A percentile compares a stretch with the other conserved stretches of the same genome.
Conservation (phyloP, 306 rosid genomes). For the Vigna unguiculata region DNA sequence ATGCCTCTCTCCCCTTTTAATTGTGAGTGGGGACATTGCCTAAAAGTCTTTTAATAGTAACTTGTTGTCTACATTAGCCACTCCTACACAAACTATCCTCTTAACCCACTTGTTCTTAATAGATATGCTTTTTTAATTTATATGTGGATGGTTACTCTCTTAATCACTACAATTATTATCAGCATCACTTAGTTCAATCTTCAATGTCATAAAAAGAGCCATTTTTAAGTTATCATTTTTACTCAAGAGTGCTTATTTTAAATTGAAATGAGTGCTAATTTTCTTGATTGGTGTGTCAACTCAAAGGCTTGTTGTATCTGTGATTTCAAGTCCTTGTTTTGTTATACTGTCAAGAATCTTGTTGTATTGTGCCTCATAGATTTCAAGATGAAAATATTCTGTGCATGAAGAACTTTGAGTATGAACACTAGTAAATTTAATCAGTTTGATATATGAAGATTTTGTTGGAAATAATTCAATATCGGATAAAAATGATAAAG, state of each 20-base stretch:
- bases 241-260: too few relatives aligned
- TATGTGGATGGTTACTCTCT: background rate
- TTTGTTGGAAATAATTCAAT: too few relatives aligned
- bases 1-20: constrained; percentile 30
- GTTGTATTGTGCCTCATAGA: too few relatives aligned
- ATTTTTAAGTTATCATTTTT: background rate
- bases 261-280: too few relatives aligned
- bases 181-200: background rate
- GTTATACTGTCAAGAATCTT: too few relatives aligned
- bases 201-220: too few relatives aligned
- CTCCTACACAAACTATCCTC: constrained; percentile 47
- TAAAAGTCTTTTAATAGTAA: constrained; percentile 51
- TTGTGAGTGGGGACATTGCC: constrained; percentile 52
- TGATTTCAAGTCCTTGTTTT: too few relatives aligned
- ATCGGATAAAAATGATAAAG: too few relatives aligned
- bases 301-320: too few relatives aligned
- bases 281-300: too few relatives aligned
- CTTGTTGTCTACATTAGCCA: constrained; percentile 54
- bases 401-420: too few relatives aligned
- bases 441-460: background rate
- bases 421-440: background rate
- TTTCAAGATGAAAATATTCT: too few relatives aligned
- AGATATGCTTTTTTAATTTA: constrained; percentile 26
- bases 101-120: constrained; percentile 37
- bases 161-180: background rate